Percentiles rank a stretch among this genome's conserved stretches.
Evolutionary conservation across 2,329 filamentous ascomycete genomes (phyloP).

Genomic region (Sclerotinia trifoliorum): DNA sequence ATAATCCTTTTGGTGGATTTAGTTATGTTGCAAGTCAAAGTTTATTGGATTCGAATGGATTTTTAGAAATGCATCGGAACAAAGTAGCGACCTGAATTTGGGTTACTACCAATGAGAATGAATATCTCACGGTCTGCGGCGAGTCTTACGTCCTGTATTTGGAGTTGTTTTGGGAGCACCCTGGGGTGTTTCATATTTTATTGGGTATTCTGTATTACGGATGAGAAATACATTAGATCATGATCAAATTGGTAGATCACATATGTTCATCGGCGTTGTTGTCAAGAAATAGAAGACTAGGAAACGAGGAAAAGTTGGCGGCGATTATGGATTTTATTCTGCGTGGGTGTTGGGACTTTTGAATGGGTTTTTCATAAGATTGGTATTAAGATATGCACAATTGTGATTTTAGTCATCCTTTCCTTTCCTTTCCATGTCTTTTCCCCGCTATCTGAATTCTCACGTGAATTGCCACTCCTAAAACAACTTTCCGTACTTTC

Average conservation of each 20-base stretch:
- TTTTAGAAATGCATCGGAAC: conserved; percentile 27
- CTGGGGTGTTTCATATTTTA: not conserved
- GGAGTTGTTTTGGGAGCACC: not conserved
- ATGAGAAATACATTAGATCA: not conserved
- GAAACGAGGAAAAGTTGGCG: not conserved
- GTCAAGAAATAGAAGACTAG: not conserved
- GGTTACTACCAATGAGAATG: not conserved
- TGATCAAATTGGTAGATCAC: not conserved
- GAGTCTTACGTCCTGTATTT: not conserved
- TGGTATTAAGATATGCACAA: not conserved
- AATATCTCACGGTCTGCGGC: not conserved
- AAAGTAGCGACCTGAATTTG: conserved; percentile 18
- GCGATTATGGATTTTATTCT: not conserved
- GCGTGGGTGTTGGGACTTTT: not conserved
- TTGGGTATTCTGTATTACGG: not conserved
- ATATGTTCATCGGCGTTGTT: not conserved
- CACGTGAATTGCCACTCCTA: not conserved
- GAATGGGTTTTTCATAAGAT: not conserved
- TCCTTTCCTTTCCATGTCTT: no score
- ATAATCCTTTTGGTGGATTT: conserved; percentile 41
- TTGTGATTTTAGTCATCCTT: not conserved
- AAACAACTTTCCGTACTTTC: not conserved
- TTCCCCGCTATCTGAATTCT: not conserved
- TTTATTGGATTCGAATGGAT: conserved; percentile 37
- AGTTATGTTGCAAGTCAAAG: conserved; percentile 41